A percentile compares a stretch with the other conserved stretches of the same genome.
Evolutionary conservation across 176 grass and related monocot species (phyloP).

Genomic region (Paspalum vaginatum): DNA sequence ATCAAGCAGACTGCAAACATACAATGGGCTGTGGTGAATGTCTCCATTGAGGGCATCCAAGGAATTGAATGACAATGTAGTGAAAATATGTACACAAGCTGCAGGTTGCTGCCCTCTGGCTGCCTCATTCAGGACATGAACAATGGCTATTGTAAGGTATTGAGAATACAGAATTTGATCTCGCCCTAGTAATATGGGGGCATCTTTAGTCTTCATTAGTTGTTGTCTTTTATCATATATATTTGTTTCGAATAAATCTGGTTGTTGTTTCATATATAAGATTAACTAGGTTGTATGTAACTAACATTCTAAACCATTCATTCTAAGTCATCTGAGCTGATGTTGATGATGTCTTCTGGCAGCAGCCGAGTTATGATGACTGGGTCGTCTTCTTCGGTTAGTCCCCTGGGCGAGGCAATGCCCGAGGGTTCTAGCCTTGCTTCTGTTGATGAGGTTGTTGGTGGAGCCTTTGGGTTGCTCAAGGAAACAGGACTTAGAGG

Average conservation of each 20-base stretch:
- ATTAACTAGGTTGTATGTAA: background rate
- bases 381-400: too few species aligned
- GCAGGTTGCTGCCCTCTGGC: constrained; percentile 45
- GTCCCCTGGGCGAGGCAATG: too few species aligned
- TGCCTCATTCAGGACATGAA: constrained; percentile 39
- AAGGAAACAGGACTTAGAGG: too few species aligned
- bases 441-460: too few species aligned
- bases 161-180: background rate
- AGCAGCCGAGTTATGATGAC: too few species aligned
- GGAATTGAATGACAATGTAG: background rate
- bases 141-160: constrained; percentile 48
- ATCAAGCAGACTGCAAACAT: constrained; percentile 23
- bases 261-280: background rate
- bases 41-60: constrained; percentile 41
- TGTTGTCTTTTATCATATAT: background rate
- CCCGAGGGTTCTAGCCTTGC: too few species aligned
- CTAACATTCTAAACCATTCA: background rate
- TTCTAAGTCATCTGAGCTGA: too few species aligned
- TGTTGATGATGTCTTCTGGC: too few species aligned
- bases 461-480: too few species aligned
- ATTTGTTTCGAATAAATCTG: background rate
- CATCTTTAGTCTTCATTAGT: background rate
- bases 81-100: background rate
- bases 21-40: constrained; percentile 65
- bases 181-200: background rate